A percentile compares a stretch with the other conserved stretches of the same genome.
These are phyloP conservation scores for Epicoccum sorghinum DNA, from an alignment of 2,329 filamentous ascomycete species.

Conservation along the genomic window DNA sequence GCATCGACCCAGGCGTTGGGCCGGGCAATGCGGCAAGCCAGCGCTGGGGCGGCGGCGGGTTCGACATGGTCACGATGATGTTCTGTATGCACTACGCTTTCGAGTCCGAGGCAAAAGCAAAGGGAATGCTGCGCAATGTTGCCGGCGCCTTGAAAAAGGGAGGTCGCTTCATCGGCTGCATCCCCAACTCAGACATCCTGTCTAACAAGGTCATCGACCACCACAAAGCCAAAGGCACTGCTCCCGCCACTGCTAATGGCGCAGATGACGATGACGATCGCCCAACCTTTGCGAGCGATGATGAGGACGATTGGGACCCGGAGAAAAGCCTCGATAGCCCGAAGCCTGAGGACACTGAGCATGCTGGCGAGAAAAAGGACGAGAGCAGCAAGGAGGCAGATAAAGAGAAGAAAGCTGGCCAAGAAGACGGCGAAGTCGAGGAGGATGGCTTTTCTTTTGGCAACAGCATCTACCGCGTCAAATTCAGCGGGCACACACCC, in stretches of 20 bases:
- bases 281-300: conserved; percentile 45
- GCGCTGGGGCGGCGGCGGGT: conserved; percentile 74
- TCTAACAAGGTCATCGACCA: conserved; percentile 77
- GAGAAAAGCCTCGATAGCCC: conserved; percentile 51
- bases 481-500: conserved; percentile 83
- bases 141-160: conserved; percentile 90
- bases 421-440: conserved; percentile 55
- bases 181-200: conserved; percentile 95
- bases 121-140: conserved; percentile 92
- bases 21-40: conserved; percentile 64
- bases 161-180: conserved; percentile 90
- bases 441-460: conserved; percentile 75
- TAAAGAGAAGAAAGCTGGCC: conserved; percentile 49
- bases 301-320: conserved; percentile 53
- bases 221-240: conserved; percentile 61
- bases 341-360: conserved; percentile 46
- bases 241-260: conserved; percentile 37
- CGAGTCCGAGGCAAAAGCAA: conserved; percentile 86
- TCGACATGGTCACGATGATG: conserved; percentile 98
- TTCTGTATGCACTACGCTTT: conserved; percentile 99
- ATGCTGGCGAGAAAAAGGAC: conserved; percentile 26
- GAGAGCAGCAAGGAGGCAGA: conserved; percentile 19
- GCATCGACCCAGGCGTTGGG: conserved; percentile 76
- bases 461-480: conserved; percentile 89
- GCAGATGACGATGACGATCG: conserved; percentile 43